Percentiles rank a stretch among this genome's conserved stretches.
Evolutionary conservation across 2,329 filamentous ascomycete genomes (phyloP).

Genomic region (Fusarium sp.): DNA sequence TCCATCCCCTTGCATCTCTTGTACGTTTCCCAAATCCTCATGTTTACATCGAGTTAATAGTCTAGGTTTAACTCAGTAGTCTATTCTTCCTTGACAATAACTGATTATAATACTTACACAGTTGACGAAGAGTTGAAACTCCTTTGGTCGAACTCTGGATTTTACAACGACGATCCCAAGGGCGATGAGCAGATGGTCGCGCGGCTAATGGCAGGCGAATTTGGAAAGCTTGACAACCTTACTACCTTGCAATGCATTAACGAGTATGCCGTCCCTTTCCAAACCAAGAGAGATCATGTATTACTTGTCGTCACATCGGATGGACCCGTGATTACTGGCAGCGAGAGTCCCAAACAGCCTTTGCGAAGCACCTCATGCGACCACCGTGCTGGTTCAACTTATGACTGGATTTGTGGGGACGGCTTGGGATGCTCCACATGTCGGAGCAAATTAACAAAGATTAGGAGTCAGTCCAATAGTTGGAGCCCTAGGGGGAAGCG

Average conservation of each 20-base stretch:
- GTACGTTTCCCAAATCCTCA: accelerated
- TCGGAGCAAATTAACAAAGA: accelerated
- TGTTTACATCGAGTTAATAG: accelerated
- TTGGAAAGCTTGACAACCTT: neutral
- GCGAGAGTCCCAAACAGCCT: accelerated
- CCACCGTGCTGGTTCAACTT: accelerated
- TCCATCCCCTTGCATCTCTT: neutral
- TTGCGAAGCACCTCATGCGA: too few species aligned
- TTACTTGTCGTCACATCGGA: neutral
- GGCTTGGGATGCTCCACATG: too few species aligned
- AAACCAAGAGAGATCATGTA: accelerated
- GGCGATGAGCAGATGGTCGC: too few species aligned
- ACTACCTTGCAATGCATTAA: neutral
- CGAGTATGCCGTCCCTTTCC: neutral
- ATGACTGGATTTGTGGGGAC: neutral
- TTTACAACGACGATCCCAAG: too few species aligned
- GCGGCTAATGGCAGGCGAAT: accelerated
- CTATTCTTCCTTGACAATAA: neutral
- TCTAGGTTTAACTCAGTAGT: neutral
- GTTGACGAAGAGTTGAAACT: accelerated
- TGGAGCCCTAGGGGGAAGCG: accelerated
- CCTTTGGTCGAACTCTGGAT: too few species aligned
- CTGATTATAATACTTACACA: too few species aligned
- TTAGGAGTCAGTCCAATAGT: accelerated
- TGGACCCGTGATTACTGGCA: too few species aligned